Percentiles rank a stretch among this genome's conserved stretches.
These are phyloP conservation scores for Solanum verrucosum DNA, from an alignment of 257 asterid species.

Conservation along the genomic window DNA sequence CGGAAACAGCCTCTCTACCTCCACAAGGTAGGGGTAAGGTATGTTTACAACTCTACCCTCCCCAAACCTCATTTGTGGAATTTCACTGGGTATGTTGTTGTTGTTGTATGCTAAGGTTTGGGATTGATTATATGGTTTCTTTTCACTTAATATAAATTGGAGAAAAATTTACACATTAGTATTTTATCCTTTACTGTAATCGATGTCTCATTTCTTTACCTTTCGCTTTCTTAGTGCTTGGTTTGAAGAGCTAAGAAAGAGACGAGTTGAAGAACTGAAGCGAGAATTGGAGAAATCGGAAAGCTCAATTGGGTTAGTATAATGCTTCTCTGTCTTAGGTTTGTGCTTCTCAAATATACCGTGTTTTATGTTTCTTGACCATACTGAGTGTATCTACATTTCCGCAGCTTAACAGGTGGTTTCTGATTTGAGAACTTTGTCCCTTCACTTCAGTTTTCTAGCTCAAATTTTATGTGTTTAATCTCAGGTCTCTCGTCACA, in stretches of 20 bases:
- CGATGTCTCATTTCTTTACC: not conserved
- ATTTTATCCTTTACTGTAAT: not conserved
- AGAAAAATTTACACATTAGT: not conserved
- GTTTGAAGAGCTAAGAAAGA: constrained; percentile 74
- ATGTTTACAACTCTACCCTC: not conserved
- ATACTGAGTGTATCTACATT: not conserved
- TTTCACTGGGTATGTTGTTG: too few relatives aligned
- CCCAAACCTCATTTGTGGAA: not conserved
- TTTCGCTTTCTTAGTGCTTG: constrained; percentile 42
- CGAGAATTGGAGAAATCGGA: constrained; percentile 62
- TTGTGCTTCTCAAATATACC: not conserved
- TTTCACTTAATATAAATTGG: not conserved
- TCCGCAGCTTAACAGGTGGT: not conserved
- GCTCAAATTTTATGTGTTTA: not conserved
- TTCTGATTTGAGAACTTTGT: not conserved
- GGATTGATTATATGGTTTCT: not conserved
- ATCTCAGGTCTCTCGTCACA: constrained; percentile 61
- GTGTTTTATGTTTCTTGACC: not conserved
- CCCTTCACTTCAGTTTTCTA: not conserved
- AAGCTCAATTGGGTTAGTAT: constrained; percentile 71
- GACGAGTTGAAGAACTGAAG: constrained; percentile 70
- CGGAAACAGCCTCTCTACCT: not conserved
- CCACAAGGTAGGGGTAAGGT: not conserved
- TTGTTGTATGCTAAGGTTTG: not conserved
- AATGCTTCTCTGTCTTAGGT: not conserved